phyloP scores from a whole-genome alignment of 345 rosid genomes.

The thale cress (Arabidopsis thaliana) region DNA sequence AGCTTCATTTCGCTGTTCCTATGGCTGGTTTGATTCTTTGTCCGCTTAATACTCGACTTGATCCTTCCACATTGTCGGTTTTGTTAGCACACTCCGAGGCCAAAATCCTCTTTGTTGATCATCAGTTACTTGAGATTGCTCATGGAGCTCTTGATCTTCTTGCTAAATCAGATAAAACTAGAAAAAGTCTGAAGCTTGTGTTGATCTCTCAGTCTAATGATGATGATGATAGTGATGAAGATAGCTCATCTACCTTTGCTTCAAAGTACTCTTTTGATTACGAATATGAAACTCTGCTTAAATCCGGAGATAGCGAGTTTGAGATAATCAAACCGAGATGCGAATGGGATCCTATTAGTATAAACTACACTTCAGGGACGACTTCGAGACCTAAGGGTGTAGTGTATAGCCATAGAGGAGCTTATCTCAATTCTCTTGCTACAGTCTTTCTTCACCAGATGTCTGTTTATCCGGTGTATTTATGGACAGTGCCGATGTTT shows the following conservation, averaged over 20 bases:
- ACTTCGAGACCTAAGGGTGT: constrained; percentile 90
- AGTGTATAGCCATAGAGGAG: constrained; percentile 87
- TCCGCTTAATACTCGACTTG: constrained; percentile 67
- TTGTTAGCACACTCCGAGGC: constrained; percentile 65
- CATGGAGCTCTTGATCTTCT: constrained; percentile 60
- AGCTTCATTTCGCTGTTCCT: constrained; percentile 85
- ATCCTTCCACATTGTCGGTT: constrained; percentile 58
- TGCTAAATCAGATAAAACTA: constrained; percentile 36
- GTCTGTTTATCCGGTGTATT: constrained; percentile 65
- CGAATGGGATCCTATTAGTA: constrained; percentile 84
- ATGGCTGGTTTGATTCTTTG: constrained; percentile 83
- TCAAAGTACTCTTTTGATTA: constrained; percentile 34
- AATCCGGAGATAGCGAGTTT: constrained; percentile 53
- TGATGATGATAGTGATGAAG: background rate
- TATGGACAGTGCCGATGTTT: constrained; percentile 97
- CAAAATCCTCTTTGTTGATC: constrained; percentile 65
- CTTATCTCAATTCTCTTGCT: constrained; percentile 74
- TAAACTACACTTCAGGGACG: constrained; percentile 90
- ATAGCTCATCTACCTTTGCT: constrained; percentile 18
- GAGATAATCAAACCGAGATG: constrained; percentile 51
- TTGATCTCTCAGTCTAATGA: constrained; percentile 52
- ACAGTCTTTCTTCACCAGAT: constrained; percentile 62
- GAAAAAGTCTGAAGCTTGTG: constrained; percentile 51
- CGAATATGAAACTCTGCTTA: constrained; percentile 62
- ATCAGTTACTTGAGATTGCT: constrained; percentile 59